Base-by-base conservation (phyloP, 768 basidiomycete species). In the Gloeophyllum trabeum region DNA sequence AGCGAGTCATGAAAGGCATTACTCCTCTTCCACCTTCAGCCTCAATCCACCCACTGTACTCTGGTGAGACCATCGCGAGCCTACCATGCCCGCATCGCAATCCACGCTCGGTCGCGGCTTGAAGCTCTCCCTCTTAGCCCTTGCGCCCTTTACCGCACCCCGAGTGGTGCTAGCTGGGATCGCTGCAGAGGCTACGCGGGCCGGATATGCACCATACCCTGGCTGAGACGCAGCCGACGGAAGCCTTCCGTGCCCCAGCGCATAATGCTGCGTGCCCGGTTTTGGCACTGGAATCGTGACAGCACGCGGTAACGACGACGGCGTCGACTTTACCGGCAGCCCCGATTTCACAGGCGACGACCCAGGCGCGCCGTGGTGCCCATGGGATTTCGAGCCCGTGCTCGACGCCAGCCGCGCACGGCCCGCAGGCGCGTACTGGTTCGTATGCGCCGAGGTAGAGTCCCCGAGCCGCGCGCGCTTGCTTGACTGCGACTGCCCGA, bases 31-130 rank as follows among this genome's bases (percentile, higher is more conserved):
- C 16, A 74, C 66, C 44, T 54, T 57, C 13, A 24, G 38, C 3
- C 51, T 61, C 28, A 30, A 7, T 13, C 62, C 60, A 53, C 57
- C 60, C 43, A 62, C 64, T 18, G 48, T 57, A 42, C 38, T 42
- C 46, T n/a, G n/a, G n/a, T n/a, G n/a, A n/a, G n/a, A n/a, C n/a
- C n/a, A n/a, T n/a, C n/a, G n/a, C n/a, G 40, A 47, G 7, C 43
- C 35, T n/a, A 5, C 37, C 23, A 10, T 28, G 2, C 36, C 34
- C 4, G 39, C 32, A 22, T 44, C 45, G 23, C 60, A 65, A 48
- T 88, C 86, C 16, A 77, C 59, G 51, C 86, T 89, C 34, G 84
- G 75, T 25, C 88, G 67, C 6, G 88, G 88, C 54, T 76, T 84
- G 59, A 90, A 91, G 58, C 86, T 90, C 63, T 90, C 86, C 48